Conservation (phyloP, 108 stramenopile species). For the Hondaea fermentalgiana region DNA sequence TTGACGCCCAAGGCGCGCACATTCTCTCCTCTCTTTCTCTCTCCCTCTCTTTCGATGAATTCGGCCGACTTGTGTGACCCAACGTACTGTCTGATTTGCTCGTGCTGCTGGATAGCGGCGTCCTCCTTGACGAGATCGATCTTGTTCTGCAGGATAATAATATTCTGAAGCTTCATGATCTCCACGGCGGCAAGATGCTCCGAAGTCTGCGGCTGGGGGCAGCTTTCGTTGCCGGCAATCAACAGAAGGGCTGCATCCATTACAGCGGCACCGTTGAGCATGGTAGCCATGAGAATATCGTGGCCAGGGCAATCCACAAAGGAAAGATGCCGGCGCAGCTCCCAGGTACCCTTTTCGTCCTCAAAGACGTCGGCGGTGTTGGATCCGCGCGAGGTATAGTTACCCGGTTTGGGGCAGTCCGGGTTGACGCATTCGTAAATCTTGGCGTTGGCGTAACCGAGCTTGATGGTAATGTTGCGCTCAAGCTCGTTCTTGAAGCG, state of each 20-base stretch:
- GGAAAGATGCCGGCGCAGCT: constrained; percentile 85
- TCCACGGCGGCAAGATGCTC: constrained; percentile 99
- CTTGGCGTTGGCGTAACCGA: constrained; percentile 99
- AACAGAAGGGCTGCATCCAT: constrained; percentile 99
- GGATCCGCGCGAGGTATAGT: constrained; percentile 66
- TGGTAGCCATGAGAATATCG: constrained; percentile 99
- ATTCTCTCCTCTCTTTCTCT: neutral
- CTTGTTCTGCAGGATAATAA: constrained; percentile 97
- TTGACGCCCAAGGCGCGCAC: neutral
- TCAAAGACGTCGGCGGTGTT: constrained; percentile 76
- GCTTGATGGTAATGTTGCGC: constrained; percentile 99
- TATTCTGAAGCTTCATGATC: constrained; percentile 97
- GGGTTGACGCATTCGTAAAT: constrained; percentile 79
- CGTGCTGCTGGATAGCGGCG: constrained; percentile 87
- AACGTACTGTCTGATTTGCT: constrained; percentile 62
- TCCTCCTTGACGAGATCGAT: constrained; percentile 97
- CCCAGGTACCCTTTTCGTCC: constrained; percentile 75
- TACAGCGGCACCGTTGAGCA: constrained; percentile 99
- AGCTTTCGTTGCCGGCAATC: constrained; percentile 82
- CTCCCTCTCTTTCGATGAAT: neutral
- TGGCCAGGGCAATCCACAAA: constrained; percentile 99
- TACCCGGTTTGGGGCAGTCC: constrained; percentile 35
- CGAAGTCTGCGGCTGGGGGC: constrained; percentile 98
- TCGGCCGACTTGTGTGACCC: neutral
- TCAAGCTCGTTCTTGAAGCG: constrained; percentile 98